Evolutionary conservation across 2,329 filamentous ascomycete genomes (phyloP), one percentile per base, ranked within the genome.

Genomic region (Trichoderma sp.): DNA sequence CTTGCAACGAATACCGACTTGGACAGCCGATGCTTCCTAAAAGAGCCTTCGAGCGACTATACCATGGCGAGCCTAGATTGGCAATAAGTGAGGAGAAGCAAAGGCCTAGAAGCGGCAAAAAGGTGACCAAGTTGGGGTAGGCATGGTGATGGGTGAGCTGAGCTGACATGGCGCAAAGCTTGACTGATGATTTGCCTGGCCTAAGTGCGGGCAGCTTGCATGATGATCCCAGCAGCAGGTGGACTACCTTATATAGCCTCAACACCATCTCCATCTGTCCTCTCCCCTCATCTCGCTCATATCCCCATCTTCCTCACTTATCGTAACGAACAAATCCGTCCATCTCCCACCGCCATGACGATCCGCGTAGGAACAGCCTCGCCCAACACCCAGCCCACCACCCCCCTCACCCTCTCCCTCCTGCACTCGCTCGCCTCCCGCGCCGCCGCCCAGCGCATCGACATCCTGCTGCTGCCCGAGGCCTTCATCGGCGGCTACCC

Each of bases 401-500:
- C 81, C 0, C 57, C 78, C 26, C 79, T 83, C 41, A 96, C 92
- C 1, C 84, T 97, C 63, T 72, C 77, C 7, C 84, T 88, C 43
- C 84, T 97, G 58, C 82, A 88, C 71, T 70, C 75, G 12, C 86
- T 90, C 15, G 88, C 90, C 41, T 78, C 78, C 26, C 78, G 82
- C 43, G 93, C 93, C n/a, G 85, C 88, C 3, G 71, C 75, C 1
- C 73, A 78, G 64, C 70, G 73, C 3, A 78, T 85, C 45, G 82
- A 95, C 74, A 82, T 97, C 57, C 82, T 97, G 30, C 86, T 97
- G 60, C 93, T 97, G 67, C 94, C 94, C 0, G 93, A 98, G 80
- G 93, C 93, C 24, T 97, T 92, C 74, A 83, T 97, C 1, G 94
- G 94, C 54, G 94, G 93, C 1, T 97, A 97, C 74, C 94, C 94